These are phyloP conservation scores for Aspergillus thermomutatus DNA, from an alignment of 2,329 filamentous ascomycete species.

Conservation along the genomic window DNA sequence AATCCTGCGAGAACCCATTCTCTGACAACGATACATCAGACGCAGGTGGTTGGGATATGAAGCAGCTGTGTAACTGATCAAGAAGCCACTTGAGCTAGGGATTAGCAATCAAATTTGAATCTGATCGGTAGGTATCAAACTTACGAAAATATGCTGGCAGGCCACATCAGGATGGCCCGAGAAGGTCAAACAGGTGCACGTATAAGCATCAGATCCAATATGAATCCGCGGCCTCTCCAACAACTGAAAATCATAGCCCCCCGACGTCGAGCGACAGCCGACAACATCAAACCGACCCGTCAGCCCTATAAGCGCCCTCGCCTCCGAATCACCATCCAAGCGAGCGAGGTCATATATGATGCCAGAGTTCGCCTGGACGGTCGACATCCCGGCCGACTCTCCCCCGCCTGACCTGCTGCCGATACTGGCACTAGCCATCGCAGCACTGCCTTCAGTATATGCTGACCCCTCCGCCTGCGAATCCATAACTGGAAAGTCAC, in stretches of 20 bases:
- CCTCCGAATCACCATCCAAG: slow-evolving; percentile 28
- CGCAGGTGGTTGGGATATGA: slow-evolving; percentile 26
- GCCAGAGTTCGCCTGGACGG: slow-evolving; percentile 29
- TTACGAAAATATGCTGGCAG: slow-evolving; percentile 43
- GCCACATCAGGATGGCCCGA: slow-evolving; percentile 26
- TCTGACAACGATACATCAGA: slow-evolving; percentile 28
- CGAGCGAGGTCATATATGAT: slow-evolving; percentile 34
- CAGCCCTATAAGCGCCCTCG: slow-evolving; percentile 33
- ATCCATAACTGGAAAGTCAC: slow-evolving; percentile 26
- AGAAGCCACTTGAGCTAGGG: slow-evolving; percentile 37
- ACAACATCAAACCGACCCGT: slow-evolving; percentile 33
- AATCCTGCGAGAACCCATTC: slow-evolving; percentile 29
- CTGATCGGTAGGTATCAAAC: slow-evolving; percentile 9
- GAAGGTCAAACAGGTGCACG: slow-evolving; percentile 38
- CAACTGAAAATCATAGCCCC: slow-evolving; percentile 38
- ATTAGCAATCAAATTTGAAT: slow-evolving; percentile 6
- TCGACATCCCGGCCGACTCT: slow-evolving; percentile 17
- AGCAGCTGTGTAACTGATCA: slow-evolving; percentile 38
- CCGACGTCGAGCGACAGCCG: slow-evolving; percentile 27
- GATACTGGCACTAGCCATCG: slow-evolving; percentile 11
- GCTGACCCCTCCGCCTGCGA: background rate
- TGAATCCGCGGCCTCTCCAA: slow-evolving; percentile 34
- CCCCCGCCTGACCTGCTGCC: slow-evolving; percentile 16
- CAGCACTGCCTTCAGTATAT: slow-evolving; percentile 10
- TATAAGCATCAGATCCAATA: slow-evolving; percentile 25